Base-by-base conservation (phyloP, 2,329 filamentous ascomycete genomes). In the Escovopsis sp. region DNA sequence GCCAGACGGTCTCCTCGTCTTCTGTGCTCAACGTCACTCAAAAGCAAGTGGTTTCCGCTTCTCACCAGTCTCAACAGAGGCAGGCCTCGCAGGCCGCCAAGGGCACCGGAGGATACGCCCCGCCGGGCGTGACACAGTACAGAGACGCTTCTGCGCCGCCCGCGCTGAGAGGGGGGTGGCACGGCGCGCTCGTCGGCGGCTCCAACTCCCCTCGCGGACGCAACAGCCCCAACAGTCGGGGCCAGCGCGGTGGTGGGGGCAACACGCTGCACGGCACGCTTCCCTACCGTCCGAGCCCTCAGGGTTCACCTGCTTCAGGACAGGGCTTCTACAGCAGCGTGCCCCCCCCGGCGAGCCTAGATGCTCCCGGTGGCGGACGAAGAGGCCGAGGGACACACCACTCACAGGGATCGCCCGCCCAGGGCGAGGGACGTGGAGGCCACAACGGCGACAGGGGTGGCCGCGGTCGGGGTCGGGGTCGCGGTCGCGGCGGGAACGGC, bases 21-120 rank as follows among this genome's bases (percentile, higher is more conserved):
- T 83, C 85, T 1, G 87, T 96, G 2, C 72, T 98, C 32, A 98
- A 98, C 63, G 68, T 94, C 44, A 81, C 80, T 2, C 71, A 88
- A 55, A 81, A 75, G 52, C 91, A 98, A 64, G 73, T 94, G 18
- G 69, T 94, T 36, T 80, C 77, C 46, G 72, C 73, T 45, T 76
- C 82, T 40, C 74, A 51, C 50, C 63, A 54, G 40, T 59, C 60
- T 3, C 59, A 61, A 54, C 72, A 75, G 47, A 74, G 73, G 49
- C 68, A 69, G 37, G 67, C 67, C 8, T 58, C 66, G 4, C 52
- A 65, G 7, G 28, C 35, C 12, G 67, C 68, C 11, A 68, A 73
- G 1, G 65, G 77, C 0, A 65, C 72, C 10, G 63, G 66, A 12
- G 53, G 78, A 72, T 61, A 69, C 67, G 52, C 73, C 66, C 62